Percentiles rank a stretch among this genome's conserved stretches.
Evolutionary conservation across 345 rosid species (phyloP).

Genomic region (thale cress (Arabidopsis thaliana)): DNA sequence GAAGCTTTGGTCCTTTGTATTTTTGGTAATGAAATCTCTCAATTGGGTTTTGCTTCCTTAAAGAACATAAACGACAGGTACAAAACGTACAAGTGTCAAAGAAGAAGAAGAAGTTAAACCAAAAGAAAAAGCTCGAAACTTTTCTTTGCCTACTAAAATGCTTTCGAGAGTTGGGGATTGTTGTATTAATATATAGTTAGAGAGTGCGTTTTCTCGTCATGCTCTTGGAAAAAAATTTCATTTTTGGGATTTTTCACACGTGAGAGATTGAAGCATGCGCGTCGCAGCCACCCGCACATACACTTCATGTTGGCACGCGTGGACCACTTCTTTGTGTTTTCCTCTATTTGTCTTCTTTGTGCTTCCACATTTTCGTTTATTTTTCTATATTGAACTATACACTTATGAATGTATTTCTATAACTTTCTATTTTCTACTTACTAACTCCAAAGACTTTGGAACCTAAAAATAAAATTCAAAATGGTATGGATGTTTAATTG

Average conservation of each 20-base stretch:
- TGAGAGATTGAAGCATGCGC: constrained; percentile 63
- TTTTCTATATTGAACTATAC: not conserved
- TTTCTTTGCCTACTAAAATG: constrained; percentile 17
- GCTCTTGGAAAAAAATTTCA: not conserved
- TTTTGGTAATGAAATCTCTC: constrained; percentile 1
- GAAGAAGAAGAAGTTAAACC: constrained; percentile 8
- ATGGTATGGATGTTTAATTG: not conserved
- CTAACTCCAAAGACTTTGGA: constrained; percentile 30
- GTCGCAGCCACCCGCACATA: constrained; percentile 40
- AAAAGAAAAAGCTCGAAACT: not conserved
- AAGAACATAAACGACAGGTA: constrained; percentile 24
- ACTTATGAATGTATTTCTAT: not conserved
- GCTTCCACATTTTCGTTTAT: not conserved
- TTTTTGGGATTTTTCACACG: constrained; percentile 51
- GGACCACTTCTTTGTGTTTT: constrained; percentile 56
- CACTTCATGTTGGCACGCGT: constrained; percentile 62
- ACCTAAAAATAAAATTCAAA: not conserved
- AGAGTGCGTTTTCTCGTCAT: constrained; percentile 46
- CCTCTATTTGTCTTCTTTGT: not conserved
- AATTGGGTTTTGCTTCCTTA: constrained; percentile 1
- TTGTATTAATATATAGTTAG: constrained; percentile 17
- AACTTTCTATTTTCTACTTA: not conserved
- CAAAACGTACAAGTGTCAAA: constrained; percentile 37
- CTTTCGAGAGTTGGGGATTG: constrained; percentile 27
- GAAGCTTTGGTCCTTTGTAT: not conserved